Percentiles rank a stretch among this genome's conserved stretches.
Evolutionary conservation across 2,329 filamentous ascomycete genomes (phyloP).

Genomic region (Ophiostoma piceae): DNA sequence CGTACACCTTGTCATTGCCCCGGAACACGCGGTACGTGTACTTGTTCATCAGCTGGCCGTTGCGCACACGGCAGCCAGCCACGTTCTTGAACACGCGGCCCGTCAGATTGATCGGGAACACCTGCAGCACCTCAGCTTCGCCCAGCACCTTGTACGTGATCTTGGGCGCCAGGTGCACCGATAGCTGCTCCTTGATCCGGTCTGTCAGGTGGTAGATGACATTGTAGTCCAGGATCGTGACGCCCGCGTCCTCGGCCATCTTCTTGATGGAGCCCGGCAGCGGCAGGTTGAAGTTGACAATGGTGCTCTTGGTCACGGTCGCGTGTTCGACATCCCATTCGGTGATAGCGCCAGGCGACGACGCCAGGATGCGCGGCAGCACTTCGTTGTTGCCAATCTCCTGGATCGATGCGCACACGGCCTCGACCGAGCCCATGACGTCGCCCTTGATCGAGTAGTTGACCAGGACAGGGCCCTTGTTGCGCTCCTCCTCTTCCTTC

Average conservation of each 20-base stretch:
- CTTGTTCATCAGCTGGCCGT: conserved; percentile 63
- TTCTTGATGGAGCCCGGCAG: conserved; percentile 63
- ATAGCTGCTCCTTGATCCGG: conserved; percentile 63
- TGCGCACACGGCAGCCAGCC: conserved; percentile 82
- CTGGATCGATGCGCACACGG: conserved; percentile 70
- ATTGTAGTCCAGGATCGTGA: conserved; percentile 77
- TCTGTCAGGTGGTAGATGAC: conserved; percentile 79
- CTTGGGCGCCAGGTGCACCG: conserved; percentile 61
- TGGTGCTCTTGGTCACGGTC: conserved; percentile 64
- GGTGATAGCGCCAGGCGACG: conserved; percentile 68
- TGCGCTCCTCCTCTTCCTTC: conserved; percentile 30
- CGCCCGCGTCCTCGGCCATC: conserved; percentile 64
- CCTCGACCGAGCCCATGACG: conserved; percentile 89
- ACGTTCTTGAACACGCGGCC: conserved; percentile 66
- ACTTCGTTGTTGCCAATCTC: conserved; percentile 83
- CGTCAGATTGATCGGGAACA: conserved; percentile 80
- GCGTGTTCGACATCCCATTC: conserved; percentile 91
- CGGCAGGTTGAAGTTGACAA: conserved; percentile 80
- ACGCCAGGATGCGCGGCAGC: conserved; percentile 67
- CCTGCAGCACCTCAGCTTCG: conserved; percentile 77
- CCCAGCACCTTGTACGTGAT: conserved; percentile 68
- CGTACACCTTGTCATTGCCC: conserved; percentile 64
- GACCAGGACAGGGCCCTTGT: conserved; percentile 48
- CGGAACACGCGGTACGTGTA: conserved; percentile 67
- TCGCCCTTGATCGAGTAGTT: conserved; percentile 89